Evolutionary conservation across 2,329 filamentous ascomycete genomes (phyloP), one percentile per base, ranked within the genome.

Genomic region (Xylaria sp.): DNA sequence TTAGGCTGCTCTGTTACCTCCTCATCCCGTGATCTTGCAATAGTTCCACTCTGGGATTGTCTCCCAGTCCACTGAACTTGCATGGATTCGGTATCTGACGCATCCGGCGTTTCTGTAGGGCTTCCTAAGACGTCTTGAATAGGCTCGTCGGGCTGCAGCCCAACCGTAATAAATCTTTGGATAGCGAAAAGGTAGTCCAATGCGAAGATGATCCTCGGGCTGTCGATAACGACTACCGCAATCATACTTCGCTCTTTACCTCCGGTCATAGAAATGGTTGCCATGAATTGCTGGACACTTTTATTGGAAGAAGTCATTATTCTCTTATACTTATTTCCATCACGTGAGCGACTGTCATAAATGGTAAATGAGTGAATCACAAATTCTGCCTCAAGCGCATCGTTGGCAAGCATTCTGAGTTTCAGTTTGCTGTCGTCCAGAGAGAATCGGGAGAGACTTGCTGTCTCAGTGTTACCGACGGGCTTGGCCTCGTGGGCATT

Each of bases 301-400:
- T 94, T 95, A 80, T 97, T 98, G 76, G 94, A 94, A 64, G 97
- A 90, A 1, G 94, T 94, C 96, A 99, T 98, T 81, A 99, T 97
- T 79, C 95, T 97, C 59, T 94, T 90, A 85, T 97, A 99, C 78
- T 97, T 97, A 83, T 97, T 99, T 5, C 91, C 92, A 74, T 97
- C 94, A 63, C 89, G 88, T 4, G 89, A 90, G n/a, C 97, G 90
- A 71, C 92, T 97, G 79, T 99, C 96, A 65, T 93, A 89, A 72
- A 98, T 97, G 0, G 94, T 97, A 79, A 99, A 97, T 0, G 95
- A 96, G 68, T 96, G 92, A 17, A 99, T 94, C 42, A 97, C 86
- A 6, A 99, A 87, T 78, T 99, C 97, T 2, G 94, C 94, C 79
- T 99, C 96, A 48, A 99, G 81, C 0, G 94, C 94, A 6, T 92